Evolutionary conservation across 1,284 basidiomycete species (phyloP).

Genomic region (Entoloma clypeatum): DNA sequence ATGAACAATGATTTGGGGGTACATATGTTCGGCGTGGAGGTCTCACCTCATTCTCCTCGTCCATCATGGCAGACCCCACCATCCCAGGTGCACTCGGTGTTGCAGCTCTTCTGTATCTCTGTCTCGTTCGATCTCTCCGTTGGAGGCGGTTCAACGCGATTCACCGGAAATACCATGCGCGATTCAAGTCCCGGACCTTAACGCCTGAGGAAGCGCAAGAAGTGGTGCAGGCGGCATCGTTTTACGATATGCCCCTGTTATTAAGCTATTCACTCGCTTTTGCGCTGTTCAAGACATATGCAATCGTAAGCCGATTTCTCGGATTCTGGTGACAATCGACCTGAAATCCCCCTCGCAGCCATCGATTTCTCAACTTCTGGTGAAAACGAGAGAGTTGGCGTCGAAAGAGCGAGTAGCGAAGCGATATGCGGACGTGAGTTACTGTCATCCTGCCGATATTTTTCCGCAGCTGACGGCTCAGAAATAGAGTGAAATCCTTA

Average conservation of each 20-base stretch:
- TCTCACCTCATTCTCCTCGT: too few species aligned
- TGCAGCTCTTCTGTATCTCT: too few species aligned
- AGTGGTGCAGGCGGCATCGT: slow-evolving; percentile 29
- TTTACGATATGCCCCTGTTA: slow-evolving; percentile 42
- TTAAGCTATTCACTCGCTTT: slow-evolving; percentile 37
- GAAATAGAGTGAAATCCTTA: slow-evolving; percentile 39
- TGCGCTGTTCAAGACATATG: slow-evolving; percentile 49
- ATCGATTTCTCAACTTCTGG: slow-evolving; percentile 39
- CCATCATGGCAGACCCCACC: too few species aligned
- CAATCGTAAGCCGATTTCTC: slow-evolving; percentile 33
- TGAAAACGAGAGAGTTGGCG: slow-evolving; percentile 35
- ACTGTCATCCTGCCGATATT: slow-evolving; percentile 2
- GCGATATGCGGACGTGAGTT: slow-evolving; percentile 42
- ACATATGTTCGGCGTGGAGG: too few species aligned
- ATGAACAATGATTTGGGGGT: too few species aligned
- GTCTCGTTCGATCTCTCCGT: too few species aligned
- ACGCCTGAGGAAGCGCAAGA: slow-evolving; percentile 43
- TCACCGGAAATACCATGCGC: slow-evolving; percentile 8
- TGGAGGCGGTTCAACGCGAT: too few species aligned
- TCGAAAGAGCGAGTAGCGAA: slow-evolving; percentile 33
- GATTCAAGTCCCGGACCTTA: slow-evolving; percentile 21
- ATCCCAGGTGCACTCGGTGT: too few species aligned
- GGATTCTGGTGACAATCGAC: neutral
- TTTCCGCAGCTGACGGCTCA: neutral
- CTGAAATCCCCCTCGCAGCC: slow-evolving; percentile 28